Percentiles rank a stretch among this genome's conserved stretches.
These are phyloP conservation scores for Mycena crocata DNA, from an alignment of 768 basidiomycete genomes.

Conservation along the genomic window DNA sequence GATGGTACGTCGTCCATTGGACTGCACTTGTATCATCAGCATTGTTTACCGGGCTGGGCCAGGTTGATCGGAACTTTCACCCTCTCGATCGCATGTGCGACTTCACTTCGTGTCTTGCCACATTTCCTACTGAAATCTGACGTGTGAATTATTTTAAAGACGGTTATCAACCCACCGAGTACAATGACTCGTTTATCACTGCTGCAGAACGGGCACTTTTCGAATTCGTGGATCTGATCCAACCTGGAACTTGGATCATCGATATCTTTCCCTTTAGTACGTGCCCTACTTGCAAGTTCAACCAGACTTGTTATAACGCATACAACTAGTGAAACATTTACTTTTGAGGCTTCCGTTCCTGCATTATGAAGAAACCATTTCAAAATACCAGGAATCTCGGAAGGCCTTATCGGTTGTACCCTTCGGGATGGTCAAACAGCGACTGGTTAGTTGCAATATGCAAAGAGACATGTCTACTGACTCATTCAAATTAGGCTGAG, in stretches of 20 bases:
- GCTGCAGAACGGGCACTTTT: constrained; percentile 13
- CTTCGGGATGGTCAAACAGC: constrained; percentile 1
- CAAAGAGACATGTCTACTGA: not conserved
- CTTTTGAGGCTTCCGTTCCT: not conserved
- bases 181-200: constrained; percentile 12
- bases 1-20: not conserved
- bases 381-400: not conserved
- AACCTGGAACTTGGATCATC: constrained; percentile 12
- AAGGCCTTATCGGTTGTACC: constrained; percentile 2
- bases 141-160: not conserved
- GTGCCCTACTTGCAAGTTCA: not conserved
- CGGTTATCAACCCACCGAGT: constrained; percentile 11
- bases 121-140: not conserved
- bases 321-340: not conserved
- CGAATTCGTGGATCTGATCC: constrained; percentile 14
- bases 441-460: not conserved
- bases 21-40: not conserved
- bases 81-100: constrained; percentile 6
- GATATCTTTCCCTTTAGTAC: constrained; percentile 7
- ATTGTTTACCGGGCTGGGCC: not conserved
- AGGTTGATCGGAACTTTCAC: constrained; percentile 11
- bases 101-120: not conserved
- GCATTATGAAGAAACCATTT: not conserved
- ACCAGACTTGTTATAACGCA: not conserved
- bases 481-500: not conserved